Base-by-base conservation (phyloP, 1,284 basidiomycete genomes). In the Clitocybe nebularis region DNA sequence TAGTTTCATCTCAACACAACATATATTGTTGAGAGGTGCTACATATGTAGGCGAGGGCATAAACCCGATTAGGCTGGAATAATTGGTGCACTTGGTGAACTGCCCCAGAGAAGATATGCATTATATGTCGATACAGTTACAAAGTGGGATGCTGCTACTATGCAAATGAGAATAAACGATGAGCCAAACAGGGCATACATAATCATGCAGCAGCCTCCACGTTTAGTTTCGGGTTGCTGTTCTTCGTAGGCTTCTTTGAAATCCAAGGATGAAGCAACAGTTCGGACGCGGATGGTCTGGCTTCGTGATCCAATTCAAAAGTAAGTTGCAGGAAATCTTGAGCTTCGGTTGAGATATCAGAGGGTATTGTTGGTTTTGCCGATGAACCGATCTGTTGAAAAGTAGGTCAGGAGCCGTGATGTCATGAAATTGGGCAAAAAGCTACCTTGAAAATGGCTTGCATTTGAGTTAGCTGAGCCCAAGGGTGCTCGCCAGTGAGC, bases 391-490 rank as follows among this genome's bases (percentile, higher is more conserved):
- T 95, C 90, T 94, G 59, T 4, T 5, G 44, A 42, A 16, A 29
- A 38, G 21, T 45, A 11, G 36, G 13, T 41, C 32, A 28, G 17
- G 8, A 34, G 17, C 7, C 5, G 11, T 2, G 6, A 28, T 11
- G 23, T 4, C 14, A 17, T 3, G 7, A 6, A 32, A 32, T 7
- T 16, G 22, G 19, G 21, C 16, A 14, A 23, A 19, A 11, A 16
- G 37, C 35, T 41, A 92, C 93, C 77, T 87, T 90, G 75, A 92
- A 98, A 58, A 96, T 96, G 46, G 91, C 93, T 68, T 96, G 93
- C 93, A 98, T 98, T 67, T 99, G 95, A n/a, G 89, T 94, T 19
- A 99, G 72, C 50, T 93, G 89, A 0, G 95, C 89, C 89, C 93
- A 99, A 0, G 96, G 96, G 62, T 97, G 95, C 54, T 93, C 87